A percentile compares a stretch with the other conserved stretches of the same genome.
These are phyloP conservation scores for Saturnispora zaruensis DNA, from an alignment of 805 yeast species.

Conservation along the genomic window DNA sequence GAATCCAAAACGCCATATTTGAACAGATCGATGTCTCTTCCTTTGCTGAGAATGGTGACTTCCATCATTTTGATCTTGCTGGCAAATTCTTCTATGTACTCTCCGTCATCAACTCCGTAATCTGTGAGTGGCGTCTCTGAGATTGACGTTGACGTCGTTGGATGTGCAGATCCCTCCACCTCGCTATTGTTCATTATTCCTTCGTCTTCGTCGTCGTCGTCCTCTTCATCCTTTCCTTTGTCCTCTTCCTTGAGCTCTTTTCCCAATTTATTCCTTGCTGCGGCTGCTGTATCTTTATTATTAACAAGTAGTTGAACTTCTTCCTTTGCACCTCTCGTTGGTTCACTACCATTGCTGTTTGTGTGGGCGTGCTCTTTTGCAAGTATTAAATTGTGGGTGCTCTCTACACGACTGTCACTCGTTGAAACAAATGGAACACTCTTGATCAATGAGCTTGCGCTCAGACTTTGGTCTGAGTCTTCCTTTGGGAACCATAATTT, in stretches of 20 bases:
- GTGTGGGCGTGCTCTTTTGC: background rate
- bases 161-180: background rate
- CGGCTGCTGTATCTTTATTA: background rate
- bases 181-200: background rate
- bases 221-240: background rate
- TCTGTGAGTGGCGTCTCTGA: background rate
- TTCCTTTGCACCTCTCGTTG: background rate
- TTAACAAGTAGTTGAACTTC: background rate
- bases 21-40: background rate
- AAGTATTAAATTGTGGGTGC: background rate
- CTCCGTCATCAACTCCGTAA: conserved; percentile 1
- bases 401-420: background rate
- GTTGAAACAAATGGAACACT: background rate
- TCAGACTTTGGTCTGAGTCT: background rate
- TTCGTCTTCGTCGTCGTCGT: background rate
- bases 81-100: conserved; percentile 3
- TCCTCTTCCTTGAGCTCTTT: background rate
- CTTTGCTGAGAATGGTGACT: background rate
- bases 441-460: background rate
- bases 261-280: background rate
- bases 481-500: conserved; percentile 37
- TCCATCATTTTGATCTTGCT: conserved; percentile 3
- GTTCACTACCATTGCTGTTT: background rate
- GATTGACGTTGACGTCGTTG: background rate
- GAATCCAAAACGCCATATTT: background rate